Base-by-base conservation (phyloP, 306 rosid genomes). In the Acmispon strigosus region DNA sequence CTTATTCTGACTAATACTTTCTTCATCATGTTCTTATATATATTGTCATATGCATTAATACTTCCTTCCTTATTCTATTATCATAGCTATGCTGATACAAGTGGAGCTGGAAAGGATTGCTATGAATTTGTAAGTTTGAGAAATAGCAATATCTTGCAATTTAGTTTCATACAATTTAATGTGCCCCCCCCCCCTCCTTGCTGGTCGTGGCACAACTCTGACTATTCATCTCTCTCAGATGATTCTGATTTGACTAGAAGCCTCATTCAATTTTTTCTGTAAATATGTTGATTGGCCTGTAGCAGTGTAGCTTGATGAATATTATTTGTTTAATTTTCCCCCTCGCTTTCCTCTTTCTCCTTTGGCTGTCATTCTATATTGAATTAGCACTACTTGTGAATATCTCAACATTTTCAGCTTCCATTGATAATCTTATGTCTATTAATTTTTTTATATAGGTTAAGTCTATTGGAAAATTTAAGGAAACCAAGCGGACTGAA, bases 51-150 rank as follows among this genome's bases (percentile, higher is more conserved):
- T 64, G 52, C 10, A 14, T 70, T 82, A 69, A 74, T 32, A 57
- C 59, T 78, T 64, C 48, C 68, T 72, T 76, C 20, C 34, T 45
- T 64, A 42, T 57, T 82, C 18, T 74, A 14, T 70, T 66, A 17
- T 57, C 49, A 8, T 66, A 94, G 98, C 67, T 94, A 94, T 84
- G 96, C 98, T 32, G 98, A 94, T 89, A 72, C 92, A 55, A 84
- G 91, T 65, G 98, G 98, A 76, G 89, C 97, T 32, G 98, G 94
- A 82, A 85, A 84, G 12, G 98, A 94, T 75, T 96, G 90, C 61
- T 94, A 89, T 54, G 98, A 89, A 77, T 94, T 50, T 82, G 98
- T 94, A 85, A 78, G 98, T 81, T 67, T 54, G 47, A 71, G 15
- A 22, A 45, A 45, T 58, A 20, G 52, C 44, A 64, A 61, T 57